Evolutionary conservation across 1,139 yeast species (phyloP).

Genomic region (Kodamaea ohmeri): DNA sequence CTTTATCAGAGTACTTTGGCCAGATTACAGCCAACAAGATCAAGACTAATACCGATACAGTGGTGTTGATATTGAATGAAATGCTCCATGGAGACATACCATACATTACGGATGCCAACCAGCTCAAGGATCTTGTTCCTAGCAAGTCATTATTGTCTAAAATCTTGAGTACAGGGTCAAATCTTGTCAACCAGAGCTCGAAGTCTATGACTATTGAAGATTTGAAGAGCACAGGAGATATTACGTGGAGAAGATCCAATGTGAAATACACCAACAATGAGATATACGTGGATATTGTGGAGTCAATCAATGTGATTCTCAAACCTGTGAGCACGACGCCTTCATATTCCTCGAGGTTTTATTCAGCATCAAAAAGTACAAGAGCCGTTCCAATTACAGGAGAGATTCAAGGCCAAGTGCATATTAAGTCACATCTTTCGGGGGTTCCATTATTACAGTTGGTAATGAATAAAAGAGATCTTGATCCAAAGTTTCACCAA

Average conservation of each 20-base stretch:
- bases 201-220: constrained; percentile 4
- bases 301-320: constrained; percentile 50
- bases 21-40: constrained; percentile 58
- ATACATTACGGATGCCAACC: constrained; percentile 67
- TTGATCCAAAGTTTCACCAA: constrained; percentile 57
- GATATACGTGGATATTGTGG: constrained; percentile 74
- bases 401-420: constrained; percentile 61
- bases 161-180: constrained; percentile 35
- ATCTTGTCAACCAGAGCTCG: constrained; percentile 23
- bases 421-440: constrained; percentile 63
- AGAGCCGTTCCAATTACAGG: constrained; percentile 49
- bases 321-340: constrained; percentile 20
- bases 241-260: constrained; percentile 74
- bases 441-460: constrained; percentile 75
- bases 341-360: constrained; percentile 19
- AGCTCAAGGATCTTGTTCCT: constrained; percentile 71
- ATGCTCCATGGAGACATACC: constrained; percentile 80
- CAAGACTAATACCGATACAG: constrained; percentile 62
- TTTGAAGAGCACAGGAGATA: constrained; percentile 17
- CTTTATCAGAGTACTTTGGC: constrained; percentile 59
- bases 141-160: constrained; percentile 42
- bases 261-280: constrained; percentile 73
- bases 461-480: constrained; percentile 44
- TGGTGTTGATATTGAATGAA: constrained; percentile 57
- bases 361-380: constrained; percentile 17